Percentiles rank a stretch among this genome's conserved stretches.
Evolutionary conservation across 208 protist genomes (phyloP).

Genomic region (Tetramitus jugosus): DNA sequence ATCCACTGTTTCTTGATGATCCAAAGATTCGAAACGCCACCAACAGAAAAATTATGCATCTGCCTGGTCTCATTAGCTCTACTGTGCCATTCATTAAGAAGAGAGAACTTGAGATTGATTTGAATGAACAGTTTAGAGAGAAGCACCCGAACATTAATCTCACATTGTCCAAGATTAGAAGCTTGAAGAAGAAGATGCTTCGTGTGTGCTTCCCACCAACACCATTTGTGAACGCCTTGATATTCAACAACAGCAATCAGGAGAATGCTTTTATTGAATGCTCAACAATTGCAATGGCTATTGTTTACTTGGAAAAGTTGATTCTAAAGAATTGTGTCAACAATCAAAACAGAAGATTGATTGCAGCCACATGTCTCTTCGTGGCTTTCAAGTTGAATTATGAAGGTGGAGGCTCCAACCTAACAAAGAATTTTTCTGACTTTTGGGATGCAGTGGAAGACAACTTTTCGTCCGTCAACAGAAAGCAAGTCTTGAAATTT

Average conservation of each 20-base stretch:
- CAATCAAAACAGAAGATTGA: slow-evolving; percentile 31
- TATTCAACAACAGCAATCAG: not conserved
- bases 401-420: not conserved
- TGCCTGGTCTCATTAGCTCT: slow-evolving; percentile 22
- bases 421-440: not conserved
- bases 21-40: slow-evolving; percentile 32
- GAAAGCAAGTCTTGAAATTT: not conserved
- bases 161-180: slow-evolving; percentile 30
- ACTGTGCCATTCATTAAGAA: slow-evolving; percentile 31
- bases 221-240: not conserved
- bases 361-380: slow-evolving; percentile 28
- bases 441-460: not conserved
- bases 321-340: slow-evolving; percentile 34
- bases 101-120: slow-evolving; percentile 29
- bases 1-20: slow-evolving; percentile 33
- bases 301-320: slow-evolving; percentile 38
- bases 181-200: slow-evolving; percentile 31
- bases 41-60: slow-evolving; percentile 32
- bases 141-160: slow-evolving; percentile 28
- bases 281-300: slow-evolving; percentile 26
- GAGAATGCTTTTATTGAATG: slow-evolving; percentile 3
- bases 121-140: slow-evolving; percentile 36
- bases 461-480: not conserved
- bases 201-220: not conserved
- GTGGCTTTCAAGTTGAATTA: slow-evolving; percentile 26